Evolutionary conservation across 345 rosid genomes (phyloP).

Genomic region (Sisymbrium altissimum): DNA sequence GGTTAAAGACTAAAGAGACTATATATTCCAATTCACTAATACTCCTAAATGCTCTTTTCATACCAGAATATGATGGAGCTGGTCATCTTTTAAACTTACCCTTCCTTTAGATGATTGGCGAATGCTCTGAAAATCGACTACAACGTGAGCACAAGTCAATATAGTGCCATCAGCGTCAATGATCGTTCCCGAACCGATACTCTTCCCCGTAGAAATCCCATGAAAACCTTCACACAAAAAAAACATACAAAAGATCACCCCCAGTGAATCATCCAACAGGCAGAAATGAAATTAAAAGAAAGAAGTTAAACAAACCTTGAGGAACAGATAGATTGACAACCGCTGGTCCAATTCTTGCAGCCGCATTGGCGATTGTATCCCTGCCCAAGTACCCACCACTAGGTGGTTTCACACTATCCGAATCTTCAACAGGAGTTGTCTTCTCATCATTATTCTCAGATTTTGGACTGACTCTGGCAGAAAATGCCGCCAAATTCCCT

Average conservation of each 20-base stretch:
- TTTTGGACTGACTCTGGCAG: slow-evolving; percentile 43
- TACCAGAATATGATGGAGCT: not conserved
- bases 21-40: no score
- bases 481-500: slow-evolving; percentile 44
- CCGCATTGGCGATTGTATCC: slow-evolving; percentile 80
- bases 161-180: slow-evolving; percentile 80
- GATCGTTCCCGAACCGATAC: slow-evolving; percentile 84
- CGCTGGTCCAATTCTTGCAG: slow-evolving; percentile 77
- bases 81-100: slow-evolving; percentile 34
- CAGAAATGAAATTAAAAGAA: not conserved
- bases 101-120: slow-evolving; percentile 54
- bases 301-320: slow-evolving; percentile 43
- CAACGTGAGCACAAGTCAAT: slow-evolving; percentile 90
- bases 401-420: slow-evolving; percentile 42
- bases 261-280: not conserved
- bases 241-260: not conserved
- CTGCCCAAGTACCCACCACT: slow-evolving; percentile 59
- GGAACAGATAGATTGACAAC: slow-evolving; percentile 85
- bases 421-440: slow-evolving; percentile 32
- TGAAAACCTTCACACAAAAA: slow-evolving; percentile 34
- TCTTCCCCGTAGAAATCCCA: slow-evolving; percentile 53
- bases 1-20: not conserved
- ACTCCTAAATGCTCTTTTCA: not conserved
- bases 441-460: slow-evolving; percentile 32
- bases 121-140: slow-evolving; percentile 56